Conservation (phyloP, 768 basidiomycete genomes). For the Russula compacta region DNA sequence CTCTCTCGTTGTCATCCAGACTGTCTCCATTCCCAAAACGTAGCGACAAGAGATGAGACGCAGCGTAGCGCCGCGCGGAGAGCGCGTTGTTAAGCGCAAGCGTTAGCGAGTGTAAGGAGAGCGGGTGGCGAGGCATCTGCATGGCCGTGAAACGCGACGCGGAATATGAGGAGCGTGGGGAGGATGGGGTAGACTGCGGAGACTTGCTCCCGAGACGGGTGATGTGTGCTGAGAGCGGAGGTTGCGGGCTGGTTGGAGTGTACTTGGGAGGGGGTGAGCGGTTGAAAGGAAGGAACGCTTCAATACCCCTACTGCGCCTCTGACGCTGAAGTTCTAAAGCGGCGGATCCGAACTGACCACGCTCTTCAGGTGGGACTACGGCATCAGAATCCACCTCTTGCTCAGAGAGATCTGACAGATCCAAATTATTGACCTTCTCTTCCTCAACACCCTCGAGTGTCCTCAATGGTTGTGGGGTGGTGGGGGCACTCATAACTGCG, state of each 20-base stretch:
- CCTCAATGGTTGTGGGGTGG: conserved; percentile 24
- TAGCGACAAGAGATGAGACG: conserved; percentile 70
- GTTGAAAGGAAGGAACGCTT: conserved; percentile 35
- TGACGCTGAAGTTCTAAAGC: conserved; percentile 54
- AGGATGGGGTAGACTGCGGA: conserved; percentile 12
- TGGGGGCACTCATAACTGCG: conserved; percentile 36
- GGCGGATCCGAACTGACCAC: conserved; percentile 46
- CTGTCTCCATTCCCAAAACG: conserved; percentile 41
- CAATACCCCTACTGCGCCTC: conserved; percentile 41
- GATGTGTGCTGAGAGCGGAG: conserved; percentile 15
- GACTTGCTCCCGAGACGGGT: conserved; percentile 15
- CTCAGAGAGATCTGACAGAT: not conserved
- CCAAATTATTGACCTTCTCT: conserved; percentile 27
- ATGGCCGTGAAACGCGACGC: conserved; percentile 56
- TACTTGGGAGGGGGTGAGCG: conserved; percentile 21
- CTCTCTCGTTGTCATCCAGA: conserved; percentile 22
- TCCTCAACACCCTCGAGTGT: conserved; percentile 33
- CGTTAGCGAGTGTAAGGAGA: conserved; percentile 56
- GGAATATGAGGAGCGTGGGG: conserved; percentile 21
- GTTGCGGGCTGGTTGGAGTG: conserved; percentile 7
- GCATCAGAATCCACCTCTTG: not conserved
- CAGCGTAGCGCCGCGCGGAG: conserved; percentile 66
- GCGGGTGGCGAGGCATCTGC: conserved; percentile 51
- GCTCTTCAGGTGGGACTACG: conserved; percentile 20
- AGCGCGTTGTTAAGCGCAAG: conserved; percentile 57